These are phyloP conservation scores for Ustilago cynodontis DNA, from an alignment of 1,284 basidiomycete genomes.

Conservation along the genomic window DNA sequence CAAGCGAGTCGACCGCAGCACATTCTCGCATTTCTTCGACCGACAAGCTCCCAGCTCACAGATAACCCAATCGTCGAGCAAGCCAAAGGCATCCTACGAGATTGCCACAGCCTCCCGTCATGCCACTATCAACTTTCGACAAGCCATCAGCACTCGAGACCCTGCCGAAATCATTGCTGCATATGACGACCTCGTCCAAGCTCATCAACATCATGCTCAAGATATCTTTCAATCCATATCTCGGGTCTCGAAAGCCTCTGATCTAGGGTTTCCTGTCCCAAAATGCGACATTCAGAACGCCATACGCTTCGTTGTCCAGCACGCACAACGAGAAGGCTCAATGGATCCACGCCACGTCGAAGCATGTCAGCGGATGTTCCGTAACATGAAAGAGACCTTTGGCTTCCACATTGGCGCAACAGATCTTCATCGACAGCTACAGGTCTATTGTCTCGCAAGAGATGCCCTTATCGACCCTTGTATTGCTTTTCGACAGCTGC, in stretches of 20 bases:
- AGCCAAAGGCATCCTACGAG: constrained; percentile 18
- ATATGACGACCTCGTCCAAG: constrained; percentile 19
- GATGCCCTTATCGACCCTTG: constrained; percentile 10
- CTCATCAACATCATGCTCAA: constrained; percentile 12
- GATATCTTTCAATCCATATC: constrained; percentile 13
- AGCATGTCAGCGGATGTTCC: constrained; percentile 35
- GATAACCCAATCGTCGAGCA: not conserved
- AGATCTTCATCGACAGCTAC: constrained; percentile 41
- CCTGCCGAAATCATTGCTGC: constrained; percentile 12
- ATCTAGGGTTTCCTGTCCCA: constrained; percentile 31
- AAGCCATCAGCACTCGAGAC: constrained; percentile 13
- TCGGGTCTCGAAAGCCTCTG: not conserved
- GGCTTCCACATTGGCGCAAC: constrained; percentile 29
- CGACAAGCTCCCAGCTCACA: not conserved
- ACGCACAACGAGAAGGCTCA: constrained; percentile 9
- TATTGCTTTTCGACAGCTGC: constrained; percentile 22
- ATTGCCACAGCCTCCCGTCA: constrained; percentile 18
- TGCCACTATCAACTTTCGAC: constrained; percentile 17
- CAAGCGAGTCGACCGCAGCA: not conserved
- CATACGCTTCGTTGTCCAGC: constrained; percentile 19
- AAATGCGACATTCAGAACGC: constrained; percentile 41
- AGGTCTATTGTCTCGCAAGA: constrained; percentile 13
- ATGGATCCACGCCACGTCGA: constrained; percentile 4
- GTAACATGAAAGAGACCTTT: constrained; percentile 31
- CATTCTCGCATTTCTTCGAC: constrained; percentile 44